These are phyloP conservation scores for Ophiostoma piceae DNA, from an alignment of 2,329 filamentous ascomycete species.

Conservation along the genomic window DNA sequence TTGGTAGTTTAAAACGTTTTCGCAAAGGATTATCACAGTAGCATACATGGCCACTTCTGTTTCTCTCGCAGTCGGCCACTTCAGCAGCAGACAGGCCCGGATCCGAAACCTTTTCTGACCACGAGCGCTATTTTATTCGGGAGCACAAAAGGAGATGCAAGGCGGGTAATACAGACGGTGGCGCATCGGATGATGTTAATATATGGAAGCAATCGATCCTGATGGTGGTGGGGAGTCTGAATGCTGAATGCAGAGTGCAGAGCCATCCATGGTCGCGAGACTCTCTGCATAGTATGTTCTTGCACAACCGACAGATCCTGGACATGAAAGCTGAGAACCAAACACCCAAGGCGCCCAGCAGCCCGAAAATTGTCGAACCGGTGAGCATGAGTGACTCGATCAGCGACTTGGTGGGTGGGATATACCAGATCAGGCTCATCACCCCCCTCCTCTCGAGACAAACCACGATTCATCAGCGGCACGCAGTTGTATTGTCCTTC, in stretches of 20 bases:
- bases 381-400: not conserved
- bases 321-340: not conserved
- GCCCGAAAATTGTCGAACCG: no score
- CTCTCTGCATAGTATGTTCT: not conserved
- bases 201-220: not conserved
- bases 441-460: not conserved
- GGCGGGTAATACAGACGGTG: not conserved
- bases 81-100: not conserved
- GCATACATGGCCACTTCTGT: no score
- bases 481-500: not conserved
- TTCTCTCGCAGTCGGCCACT: not conserved
- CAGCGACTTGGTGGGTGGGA: not conserved
- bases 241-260: no score
- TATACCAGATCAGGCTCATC: not conserved
- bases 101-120: not conserved
- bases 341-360: not conserved
- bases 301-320: not conserved
- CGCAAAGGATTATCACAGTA: not conserved
- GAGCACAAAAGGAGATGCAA: not conserved
- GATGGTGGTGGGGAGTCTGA: not conserved
- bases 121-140: not conserved
- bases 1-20: not conserved
- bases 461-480: not conserved
- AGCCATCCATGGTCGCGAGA: not conserved
- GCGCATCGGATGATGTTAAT: not conserved